These are phyloP conservation scores for Dactylellina sp. DNA, from an alignment of 2,329 filamentous ascomycete genomes.

Conservation along the genomic window DNA sequence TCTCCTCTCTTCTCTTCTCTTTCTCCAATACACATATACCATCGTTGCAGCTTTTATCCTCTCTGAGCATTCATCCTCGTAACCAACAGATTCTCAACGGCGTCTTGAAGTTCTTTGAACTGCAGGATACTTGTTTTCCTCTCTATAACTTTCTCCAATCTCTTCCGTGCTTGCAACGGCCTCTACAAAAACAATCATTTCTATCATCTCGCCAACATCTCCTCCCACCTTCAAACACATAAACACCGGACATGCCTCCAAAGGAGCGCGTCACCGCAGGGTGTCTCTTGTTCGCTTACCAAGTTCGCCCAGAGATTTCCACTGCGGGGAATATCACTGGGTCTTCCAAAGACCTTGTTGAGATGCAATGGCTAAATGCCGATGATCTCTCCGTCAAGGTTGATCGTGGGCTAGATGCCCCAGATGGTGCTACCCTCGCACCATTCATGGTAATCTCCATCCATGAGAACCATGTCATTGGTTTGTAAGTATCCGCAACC, in stretches of 20 bases:
- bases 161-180: not conserved
- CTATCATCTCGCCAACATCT: not conserved
- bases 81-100: too few relatives aligned
- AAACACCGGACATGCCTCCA: slow-evolving; percentile 26
- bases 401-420: slow-evolving; percentile 13
- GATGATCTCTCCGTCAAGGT: slow-evolving; percentile 33
- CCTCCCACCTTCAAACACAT: not conserved
- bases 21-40: too few relatives aligned
- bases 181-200: not conserved
- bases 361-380: slow-evolving; percentile 51
- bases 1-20: too few relatives aligned
- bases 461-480: slow-evolving; percentile 45
- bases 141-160: not conserved
- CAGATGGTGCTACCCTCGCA: slow-evolving; percentile 23
- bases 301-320: slow-evolving; percentile 40
- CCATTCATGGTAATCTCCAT: slow-evolving; percentile 44
- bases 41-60: too few relatives aligned
- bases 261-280: slow-evolving; percentile 38
- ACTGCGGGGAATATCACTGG: slow-evolving; percentile 25
- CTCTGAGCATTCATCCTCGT: too few relatives aligned
- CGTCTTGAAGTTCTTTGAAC: slow-evolving; percentile 13
- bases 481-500: slow-evolving; percentile 33
- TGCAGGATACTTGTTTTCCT: not conserved
- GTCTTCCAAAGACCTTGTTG: slow-evolving; percentile 46
- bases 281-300: slow-evolving; percentile 43